Evolutionary conservation across 306 rosid species (phyloP).

Genomic region (Leucaena leucocephala): DNA sequence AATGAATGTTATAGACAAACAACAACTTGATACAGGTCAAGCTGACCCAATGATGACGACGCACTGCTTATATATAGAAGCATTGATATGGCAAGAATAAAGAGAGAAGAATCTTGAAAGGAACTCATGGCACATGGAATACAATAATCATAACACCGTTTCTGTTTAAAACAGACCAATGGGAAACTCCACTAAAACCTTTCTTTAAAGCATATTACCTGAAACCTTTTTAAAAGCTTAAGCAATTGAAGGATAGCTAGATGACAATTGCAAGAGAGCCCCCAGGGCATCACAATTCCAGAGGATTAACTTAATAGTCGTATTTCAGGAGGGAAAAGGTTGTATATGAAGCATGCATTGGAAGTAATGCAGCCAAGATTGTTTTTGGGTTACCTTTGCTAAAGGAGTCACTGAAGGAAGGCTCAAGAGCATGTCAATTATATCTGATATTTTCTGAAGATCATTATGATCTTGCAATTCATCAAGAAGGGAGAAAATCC

Average conservation of each 20-base stretch:
- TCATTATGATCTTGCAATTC: conserved; percentile 70
- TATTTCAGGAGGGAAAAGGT: not conserved
- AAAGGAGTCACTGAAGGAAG: conserved; percentile 65
- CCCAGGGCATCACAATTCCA: not conserved
- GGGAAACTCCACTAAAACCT: not conserved
- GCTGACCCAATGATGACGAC: not conserved
- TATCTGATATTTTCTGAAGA: conserved; percentile 60
- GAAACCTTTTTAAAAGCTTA: not conserved
- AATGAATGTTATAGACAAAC: conserved; percentile 9
- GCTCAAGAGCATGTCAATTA: conserved; percentile 68
- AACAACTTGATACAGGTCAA: not conserved
- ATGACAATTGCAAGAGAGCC: not conserved
- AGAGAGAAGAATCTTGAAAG: not conserved
- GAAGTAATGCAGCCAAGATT: not conserved
- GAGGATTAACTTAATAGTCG: not conserved
- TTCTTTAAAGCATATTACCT: not conserved
- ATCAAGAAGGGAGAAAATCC: conserved; percentile 48
- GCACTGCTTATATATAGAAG: not conserved
- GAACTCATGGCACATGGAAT: not conserved
- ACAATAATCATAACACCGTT: not conserved
- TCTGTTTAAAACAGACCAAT: not conserved
- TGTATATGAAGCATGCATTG: not conserved
- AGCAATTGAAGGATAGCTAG: not conserved
- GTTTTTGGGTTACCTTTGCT: conserved; percentile 65
- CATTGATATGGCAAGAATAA: not conserved